Conservation (phyloP, 202 grass and related monocot species). For the Tripidium arundinaceum region DNA sequence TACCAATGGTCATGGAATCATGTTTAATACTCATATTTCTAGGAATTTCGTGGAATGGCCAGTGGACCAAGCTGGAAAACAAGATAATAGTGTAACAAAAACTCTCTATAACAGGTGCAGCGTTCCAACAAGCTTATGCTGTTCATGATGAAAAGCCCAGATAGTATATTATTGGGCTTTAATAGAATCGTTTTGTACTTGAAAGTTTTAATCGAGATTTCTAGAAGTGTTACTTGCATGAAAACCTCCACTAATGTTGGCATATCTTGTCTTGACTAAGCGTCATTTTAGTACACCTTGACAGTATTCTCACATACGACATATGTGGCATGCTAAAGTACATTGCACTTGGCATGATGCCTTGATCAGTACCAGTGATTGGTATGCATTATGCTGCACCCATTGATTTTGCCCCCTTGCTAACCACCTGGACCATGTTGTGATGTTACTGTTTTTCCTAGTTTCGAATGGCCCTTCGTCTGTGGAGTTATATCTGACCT, state of each 20-base stretch:
- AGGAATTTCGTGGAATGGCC: not conserved
- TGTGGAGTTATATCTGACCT: not conserved
- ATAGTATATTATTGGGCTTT: not conserved
- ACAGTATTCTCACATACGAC: not conserved
- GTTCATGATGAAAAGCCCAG: not conserved
- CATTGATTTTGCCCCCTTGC: not conserved
- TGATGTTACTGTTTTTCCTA: not conserved
- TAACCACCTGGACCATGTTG: not conserved
- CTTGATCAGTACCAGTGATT: not conserved
- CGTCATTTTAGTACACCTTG: not conserved
- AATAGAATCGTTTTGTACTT: not conserved
- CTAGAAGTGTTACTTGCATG: not conserved
- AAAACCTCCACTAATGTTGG: not conserved
- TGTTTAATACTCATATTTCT: not conserved
- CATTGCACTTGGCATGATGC: not conserved
- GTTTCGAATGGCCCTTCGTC: not conserved
- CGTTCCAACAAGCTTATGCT: not conserved
- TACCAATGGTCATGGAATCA: not conserved
- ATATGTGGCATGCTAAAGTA: not conserved
- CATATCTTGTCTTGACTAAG: not conserved
- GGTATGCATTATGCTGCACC: not conserved
- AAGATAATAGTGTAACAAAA: not conserved
- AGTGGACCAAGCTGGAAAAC: not conserved
- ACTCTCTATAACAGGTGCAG: not conserved
- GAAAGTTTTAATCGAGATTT: not conserved